Conservation (phyloP, 306 rosid species). For the Casuarina equisetifolia region DNA sequence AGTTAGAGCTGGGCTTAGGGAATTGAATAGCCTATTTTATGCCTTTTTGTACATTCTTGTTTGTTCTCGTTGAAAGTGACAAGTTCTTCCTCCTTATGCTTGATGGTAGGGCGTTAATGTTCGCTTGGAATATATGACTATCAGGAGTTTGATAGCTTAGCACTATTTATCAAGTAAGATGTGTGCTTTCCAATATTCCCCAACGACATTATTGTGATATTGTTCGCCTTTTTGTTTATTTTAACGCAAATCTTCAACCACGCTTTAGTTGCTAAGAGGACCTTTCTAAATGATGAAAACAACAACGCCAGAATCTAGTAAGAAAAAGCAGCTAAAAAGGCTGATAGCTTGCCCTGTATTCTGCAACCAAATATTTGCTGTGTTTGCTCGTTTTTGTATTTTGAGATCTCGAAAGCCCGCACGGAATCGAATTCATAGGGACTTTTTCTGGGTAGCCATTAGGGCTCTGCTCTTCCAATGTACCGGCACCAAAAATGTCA, state of each 20-base stretch:
- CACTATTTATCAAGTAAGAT: neutral
- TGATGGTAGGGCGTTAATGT: neutral
- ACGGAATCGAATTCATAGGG: neutral
- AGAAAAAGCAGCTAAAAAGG: neutral
- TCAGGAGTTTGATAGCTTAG: neutral
- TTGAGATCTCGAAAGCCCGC: neutral
- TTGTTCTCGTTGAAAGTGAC: constrained; percentile 2
- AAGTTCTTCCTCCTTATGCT: constrained; percentile 7
- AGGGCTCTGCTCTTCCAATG: neutral
- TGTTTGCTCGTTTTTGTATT: neutral
- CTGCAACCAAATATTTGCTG: neutral
- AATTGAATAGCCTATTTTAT: constrained; percentile 38
- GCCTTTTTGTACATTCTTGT: constrained; percentile 38
- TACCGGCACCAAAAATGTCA: neutral
- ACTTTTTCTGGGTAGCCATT: neutral
- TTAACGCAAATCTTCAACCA: neutral
- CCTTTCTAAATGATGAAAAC: neutral
- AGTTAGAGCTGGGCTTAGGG: constrained; percentile 5
- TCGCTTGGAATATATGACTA: neutral
- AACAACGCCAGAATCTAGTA: neutral
- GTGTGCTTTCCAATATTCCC: neutral
- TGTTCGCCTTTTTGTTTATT: neutral
- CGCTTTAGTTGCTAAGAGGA: neutral
- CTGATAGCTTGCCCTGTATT: neutral
- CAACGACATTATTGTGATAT: neutral